A percentile compares a stretch with the other conserved stretches of the same genome.
Evolutionary conservation across 441 rosid genomes (phyloP).

Genomic region (Pelargonium fulgidum): DNA sequence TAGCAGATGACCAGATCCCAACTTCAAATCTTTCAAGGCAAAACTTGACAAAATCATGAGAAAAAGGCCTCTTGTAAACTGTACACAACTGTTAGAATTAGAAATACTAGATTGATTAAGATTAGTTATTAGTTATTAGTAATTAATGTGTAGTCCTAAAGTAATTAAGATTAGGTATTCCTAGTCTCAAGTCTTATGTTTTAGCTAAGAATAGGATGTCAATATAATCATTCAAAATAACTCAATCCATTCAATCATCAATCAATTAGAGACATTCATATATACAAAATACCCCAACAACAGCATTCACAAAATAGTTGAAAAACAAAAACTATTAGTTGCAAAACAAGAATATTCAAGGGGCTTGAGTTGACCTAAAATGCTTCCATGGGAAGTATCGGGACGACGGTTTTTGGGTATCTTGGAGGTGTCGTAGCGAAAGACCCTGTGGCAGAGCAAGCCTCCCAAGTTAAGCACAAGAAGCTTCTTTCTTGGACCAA

Average conservation of each 20-base stretch:
- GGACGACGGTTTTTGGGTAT: not conserved
- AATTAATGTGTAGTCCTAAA: no score
- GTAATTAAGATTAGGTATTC: no score
- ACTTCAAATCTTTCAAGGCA: conserved; percentile 41
- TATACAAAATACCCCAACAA: no score
- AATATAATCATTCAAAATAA: no score
- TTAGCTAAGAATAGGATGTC: no score
- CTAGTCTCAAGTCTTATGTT: no score
- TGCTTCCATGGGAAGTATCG: not conserved
- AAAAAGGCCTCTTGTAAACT: conserved; percentile 44
- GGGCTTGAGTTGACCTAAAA: not conserved
- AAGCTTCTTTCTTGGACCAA: conserved; percentile 8
- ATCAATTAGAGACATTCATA: no score
- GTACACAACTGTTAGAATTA: no score
- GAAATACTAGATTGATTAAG: no score
- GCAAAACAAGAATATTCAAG: not conserved
- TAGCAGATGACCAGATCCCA: conserved; percentile 46
- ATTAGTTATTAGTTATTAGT: no score
- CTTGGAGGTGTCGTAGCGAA: not conserved
- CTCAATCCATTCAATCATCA: no score
- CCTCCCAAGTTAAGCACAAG: not conserved
- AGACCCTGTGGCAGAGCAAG: not conserved
- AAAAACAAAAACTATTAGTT: no score
- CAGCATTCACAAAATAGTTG: not conserved
- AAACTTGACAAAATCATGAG: conserved; percentile 33